Conservation (phyloP, 2,329 filamentous ascomycete species). For the Didymella exigua region DNA sequence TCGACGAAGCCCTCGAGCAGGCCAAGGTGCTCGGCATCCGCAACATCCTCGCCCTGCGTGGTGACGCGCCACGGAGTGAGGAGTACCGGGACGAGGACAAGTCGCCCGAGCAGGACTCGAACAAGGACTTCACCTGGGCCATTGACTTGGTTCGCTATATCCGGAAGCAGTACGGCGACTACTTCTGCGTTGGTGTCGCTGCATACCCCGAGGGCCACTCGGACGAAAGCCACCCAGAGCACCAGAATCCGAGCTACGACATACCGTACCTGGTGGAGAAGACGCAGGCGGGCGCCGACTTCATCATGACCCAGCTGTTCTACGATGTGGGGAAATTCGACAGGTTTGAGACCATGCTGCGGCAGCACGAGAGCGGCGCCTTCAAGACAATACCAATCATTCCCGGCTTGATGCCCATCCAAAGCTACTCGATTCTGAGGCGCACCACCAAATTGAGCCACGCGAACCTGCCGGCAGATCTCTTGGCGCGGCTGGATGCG, state of each 20-base stretch:
- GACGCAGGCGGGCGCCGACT: slow-evolving; percentile 88
- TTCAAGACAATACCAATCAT: slow-evolving; percentile 91
- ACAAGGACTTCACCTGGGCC: slow-evolving; percentile 85
- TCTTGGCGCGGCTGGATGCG: slow-evolving; percentile 72
- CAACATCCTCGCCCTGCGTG: slow-evolving; percentile 90
- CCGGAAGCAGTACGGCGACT: slow-evolving; percentile 80
- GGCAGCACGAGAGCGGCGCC: slow-evolving; percentile 79
- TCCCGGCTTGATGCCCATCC: slow-evolving; percentile 95
- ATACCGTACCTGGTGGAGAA: slow-evolving; percentile 90
- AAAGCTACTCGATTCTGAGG: slow-evolving; percentile 95
- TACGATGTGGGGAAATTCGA: slow-evolving; percentile 87
- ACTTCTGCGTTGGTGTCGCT: slow-evolving; percentile 95
- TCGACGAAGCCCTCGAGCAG: slow-evolving; percentile 88
- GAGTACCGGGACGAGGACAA: slow-evolving; percentile 77
- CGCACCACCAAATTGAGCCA: slow-evolving; percentile 94
- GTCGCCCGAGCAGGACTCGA: slow-evolving; percentile 65
- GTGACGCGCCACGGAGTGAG: slow-evolving; percentile 86
- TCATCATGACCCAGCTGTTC: slow-evolving; percentile 98
- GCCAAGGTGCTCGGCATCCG: slow-evolving; percentile 88
- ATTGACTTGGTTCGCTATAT: slow-evolving; percentile 91
- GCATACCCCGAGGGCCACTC: slow-evolving; percentile 95
- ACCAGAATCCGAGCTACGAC: slow-evolving; percentile 69
- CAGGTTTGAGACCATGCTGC: slow-evolving; percentile 75
- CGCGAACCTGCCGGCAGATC: slow-evolving; percentile 73
- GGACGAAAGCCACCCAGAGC: slow-evolving; percentile 86